These are phyloP conservation scores for Emergomyces orientalis DNA, from an alignment of 2,329 filamentous ascomycete genomes.

Conservation along the genomic window DNA sequence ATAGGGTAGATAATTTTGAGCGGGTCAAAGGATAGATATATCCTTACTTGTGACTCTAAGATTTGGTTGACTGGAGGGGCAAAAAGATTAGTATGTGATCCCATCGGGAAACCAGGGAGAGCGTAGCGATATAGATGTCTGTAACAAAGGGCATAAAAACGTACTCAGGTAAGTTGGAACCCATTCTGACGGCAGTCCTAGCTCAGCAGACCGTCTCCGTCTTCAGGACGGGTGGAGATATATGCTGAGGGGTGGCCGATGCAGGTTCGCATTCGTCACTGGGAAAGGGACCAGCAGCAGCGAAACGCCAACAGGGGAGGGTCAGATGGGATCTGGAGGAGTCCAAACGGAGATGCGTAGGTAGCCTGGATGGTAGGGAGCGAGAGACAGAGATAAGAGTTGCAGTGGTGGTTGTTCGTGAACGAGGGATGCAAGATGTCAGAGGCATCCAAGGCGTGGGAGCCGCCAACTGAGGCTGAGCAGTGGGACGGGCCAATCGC, in stretches of 20 bases:
- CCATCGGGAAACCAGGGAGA: conserved; percentile 20
- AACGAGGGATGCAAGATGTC: background rate
- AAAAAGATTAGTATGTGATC: conserved; percentile 18
- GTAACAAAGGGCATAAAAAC: background rate
- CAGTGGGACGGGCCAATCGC: background rate
- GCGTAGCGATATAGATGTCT: conserved; percentile 12
- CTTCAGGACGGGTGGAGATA: conserved; percentile 3
- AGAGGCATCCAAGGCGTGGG: background rate
- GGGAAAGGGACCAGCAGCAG: background rate
- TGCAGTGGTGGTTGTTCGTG: background rate
- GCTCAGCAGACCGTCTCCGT: conserved; percentile 9
- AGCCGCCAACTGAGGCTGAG: conserved; percentile 7
- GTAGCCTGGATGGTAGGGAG: background rate
- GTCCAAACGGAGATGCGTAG: background rate
- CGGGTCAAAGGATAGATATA: conserved; percentile 21
- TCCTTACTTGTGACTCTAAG: conserved; percentile 79
- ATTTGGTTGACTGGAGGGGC: conserved; percentile 60
- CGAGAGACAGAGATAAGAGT: background rate
- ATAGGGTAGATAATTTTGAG: conserved; percentile 8
- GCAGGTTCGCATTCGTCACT: background rate
- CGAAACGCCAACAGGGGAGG: background rate
- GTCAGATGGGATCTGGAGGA: background rate
- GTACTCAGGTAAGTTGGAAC: conserved; percentile 55
- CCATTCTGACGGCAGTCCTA: conserved; percentile 34
- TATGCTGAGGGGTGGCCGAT: background rate